Evolutionary conservation across 176 grass and related monocot species (phyloP).

Genomic region (Themeda triandra): DNA sequence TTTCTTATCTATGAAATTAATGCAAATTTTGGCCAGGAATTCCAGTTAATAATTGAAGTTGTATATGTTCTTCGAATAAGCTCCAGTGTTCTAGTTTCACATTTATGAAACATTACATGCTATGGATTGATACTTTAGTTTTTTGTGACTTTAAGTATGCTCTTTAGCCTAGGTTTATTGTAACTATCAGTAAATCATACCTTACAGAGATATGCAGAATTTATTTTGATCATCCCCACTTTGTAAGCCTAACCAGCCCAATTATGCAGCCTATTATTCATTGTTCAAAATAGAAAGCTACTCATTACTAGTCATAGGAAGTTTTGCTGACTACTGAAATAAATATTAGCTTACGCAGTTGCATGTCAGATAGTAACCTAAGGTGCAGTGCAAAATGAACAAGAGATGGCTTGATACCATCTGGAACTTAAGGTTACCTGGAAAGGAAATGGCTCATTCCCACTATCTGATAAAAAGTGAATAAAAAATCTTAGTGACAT

Average conservation of each 20-base stretch:
- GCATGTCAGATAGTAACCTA: not conserved
- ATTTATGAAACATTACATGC: conserved; percentile 5
- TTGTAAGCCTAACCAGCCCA: not conserved
- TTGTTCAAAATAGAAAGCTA: not conserved
- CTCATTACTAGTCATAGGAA: not conserved
- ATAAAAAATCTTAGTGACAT: not conserved
- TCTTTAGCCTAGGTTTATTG: conserved; percentile 8
- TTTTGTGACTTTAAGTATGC: not conserved
- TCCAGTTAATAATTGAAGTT: no score
- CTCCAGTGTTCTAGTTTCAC: not conserved
- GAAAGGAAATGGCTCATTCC: not conserved
- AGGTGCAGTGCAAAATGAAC: not conserved
- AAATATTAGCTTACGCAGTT: conserved; percentile 1
- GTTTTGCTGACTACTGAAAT: not conserved
- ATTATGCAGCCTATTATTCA: not conserved
- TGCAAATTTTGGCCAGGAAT: no score
- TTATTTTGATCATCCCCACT: not conserved
- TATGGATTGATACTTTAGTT: not conserved
- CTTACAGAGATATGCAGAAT: not conserved
- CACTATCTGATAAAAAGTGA: not conserved
- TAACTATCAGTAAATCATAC: no score
- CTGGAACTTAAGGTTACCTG: not conserved
- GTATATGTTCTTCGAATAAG: no score
- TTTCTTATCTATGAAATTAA: not conserved
- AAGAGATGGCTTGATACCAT: not conserved